A percentile compares a stretch with the other conserved stretches of the same genome.
Conservation (phyloP, 768 basidiomycete genomes). For the Rubroboletus pulcherrimus region DNA sequence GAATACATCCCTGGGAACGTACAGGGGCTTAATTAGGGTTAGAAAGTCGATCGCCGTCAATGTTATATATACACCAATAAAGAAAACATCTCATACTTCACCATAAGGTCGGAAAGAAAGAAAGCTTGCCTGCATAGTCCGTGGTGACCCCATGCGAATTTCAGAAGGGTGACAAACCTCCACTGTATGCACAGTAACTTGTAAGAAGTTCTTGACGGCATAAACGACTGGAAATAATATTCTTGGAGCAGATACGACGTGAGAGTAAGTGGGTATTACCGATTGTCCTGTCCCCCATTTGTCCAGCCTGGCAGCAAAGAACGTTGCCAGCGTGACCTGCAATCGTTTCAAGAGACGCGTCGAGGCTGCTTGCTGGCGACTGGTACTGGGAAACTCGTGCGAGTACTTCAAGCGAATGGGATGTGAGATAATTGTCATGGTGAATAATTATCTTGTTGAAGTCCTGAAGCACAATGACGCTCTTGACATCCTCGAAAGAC, state of each 20-base stretch:
- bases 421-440: conserved; percentile 50
- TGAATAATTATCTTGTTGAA: conserved; percentile 71
- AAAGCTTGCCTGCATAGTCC: conserved; percentile 23
- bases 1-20: conserved; percentile 67
- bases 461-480: conserved; percentile 54
- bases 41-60: neutral
- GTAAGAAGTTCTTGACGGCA: conserved; percentile 57
- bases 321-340: conserved; percentile 52
- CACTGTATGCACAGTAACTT: conserved; percentile 56
- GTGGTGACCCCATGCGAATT: conserved; percentile 33
- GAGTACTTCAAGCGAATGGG: conserved; percentile 72
- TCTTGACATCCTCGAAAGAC: conserved; percentile 43
- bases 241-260: conserved; percentile 4
- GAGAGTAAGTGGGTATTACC: conserved; percentile 37
- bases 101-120: conserved; percentile 60
- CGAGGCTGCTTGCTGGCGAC: conserved; percentile 42
- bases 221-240: conserved; percentile 53
- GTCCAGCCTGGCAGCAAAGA: conserved; percentile 57
- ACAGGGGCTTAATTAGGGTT: conserved; percentile 46
- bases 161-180: conserved; percentile 50
- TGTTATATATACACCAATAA: neutral
- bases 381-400: conserved; percentile 54
- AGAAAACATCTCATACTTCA: conserved; percentile 44
- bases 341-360: conserved; percentile 59
- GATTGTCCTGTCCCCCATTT: conserved; percentile 50